A percentile compares a stretch with the other conserved stretches of the same genome.
phyloP scores from a whole-genome alignment of 1,139 yeast species.

The Williopsis jadinii region DNA sequence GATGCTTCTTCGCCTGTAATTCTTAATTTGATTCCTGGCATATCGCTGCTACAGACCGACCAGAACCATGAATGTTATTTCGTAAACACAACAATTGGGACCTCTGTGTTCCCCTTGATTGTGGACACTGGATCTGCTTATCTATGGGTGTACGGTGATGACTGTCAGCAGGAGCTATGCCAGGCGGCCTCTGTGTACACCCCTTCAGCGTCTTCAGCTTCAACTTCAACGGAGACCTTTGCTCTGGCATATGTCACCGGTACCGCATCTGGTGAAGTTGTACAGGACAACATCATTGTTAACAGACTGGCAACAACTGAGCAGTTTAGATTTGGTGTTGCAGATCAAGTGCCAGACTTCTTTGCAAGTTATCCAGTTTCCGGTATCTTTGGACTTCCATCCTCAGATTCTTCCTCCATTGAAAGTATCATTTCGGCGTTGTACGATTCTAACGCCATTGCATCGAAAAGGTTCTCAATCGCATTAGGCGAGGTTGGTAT shows the following conservation, averaged over 20 bases:
- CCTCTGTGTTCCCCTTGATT: slow-evolving; percentile 40
- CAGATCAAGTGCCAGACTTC: slow-evolving; percentile 44
- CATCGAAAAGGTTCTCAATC: slow-evolving; percentile 34
- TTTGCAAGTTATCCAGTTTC: slow-evolving; percentile 47
- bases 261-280: slow-evolving; percentile 43
- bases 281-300: slow-evolving; percentile 33
- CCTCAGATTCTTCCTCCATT: slow-evolving; percentile 28
- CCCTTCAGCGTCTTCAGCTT: slow-evolving; percentile 12
- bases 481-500: slow-evolving; percentile 31
- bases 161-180: slow-evolving; percentile 44
- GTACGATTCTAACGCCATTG: slow-evolving; percentile 30
- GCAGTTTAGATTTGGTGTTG: slow-evolving; percentile 46
- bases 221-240: slow-evolving; percentile 28
- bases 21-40: slow-evolving; percentile 22
- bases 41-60: slow-evolving; percentile 23
- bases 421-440: slow-evolving; percentile 35
- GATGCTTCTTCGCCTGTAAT: too few species aligned
- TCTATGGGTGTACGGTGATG: slow-evolving; percentile 53
- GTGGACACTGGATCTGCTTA: slow-evolving; percentile 64
- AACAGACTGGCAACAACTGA: slow-evolving; percentile 33
- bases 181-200: slow-evolving; percentile 28
- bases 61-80: slow-evolving; percentile 27
- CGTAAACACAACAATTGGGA: slow-evolving; percentile 31
- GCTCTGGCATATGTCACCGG: slow-evolving; percentile 48
- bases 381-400: slow-evolving; percentile 57